Percentiles rank a stretch among this genome's conserved stretches.
phyloP scores from a whole-genome alignment of 2,329 filamentous ascomycete species.

The Beauveria sp. region DNA sequence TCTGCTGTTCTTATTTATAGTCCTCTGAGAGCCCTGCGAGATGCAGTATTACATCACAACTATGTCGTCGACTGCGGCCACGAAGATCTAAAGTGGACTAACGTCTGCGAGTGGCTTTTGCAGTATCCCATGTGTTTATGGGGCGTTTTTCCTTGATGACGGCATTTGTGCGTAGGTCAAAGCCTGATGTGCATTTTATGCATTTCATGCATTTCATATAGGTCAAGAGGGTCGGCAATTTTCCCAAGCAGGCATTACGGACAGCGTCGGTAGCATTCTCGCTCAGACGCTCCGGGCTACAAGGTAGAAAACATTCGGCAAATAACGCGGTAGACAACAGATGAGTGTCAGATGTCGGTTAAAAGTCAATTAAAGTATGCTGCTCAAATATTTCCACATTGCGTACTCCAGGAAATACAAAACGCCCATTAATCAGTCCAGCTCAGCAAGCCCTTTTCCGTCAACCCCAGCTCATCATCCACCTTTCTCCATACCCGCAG shows the following conservation, averaged over 20 bases:
- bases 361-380: not conserved
- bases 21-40: not conserved
- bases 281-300: too few relatives aligned
- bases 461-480: slow-evolving; percentile 11
- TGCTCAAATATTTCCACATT: not conserved
- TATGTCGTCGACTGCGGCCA: not conserved
- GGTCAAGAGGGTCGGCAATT: too few relatives aligned
- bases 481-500: slow-evolving; percentile 12
- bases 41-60: slow-evolving; percentile 3
- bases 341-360: too few relatives aligned
- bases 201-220: too few relatives aligned
- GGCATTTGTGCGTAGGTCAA: not conserved
- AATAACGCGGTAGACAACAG: too few relatives aligned
- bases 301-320: too few relatives aligned
- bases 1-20: not conserved
- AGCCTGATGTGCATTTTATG: not conserved
- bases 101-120: not conserved
- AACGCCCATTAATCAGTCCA: slow-evolving; percentile 5
- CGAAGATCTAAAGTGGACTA: not conserved
- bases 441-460: slow-evolving; percentile 9
- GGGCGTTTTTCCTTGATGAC: not conserved
- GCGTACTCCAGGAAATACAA: too few relatives aligned
- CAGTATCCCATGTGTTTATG: not conserved
- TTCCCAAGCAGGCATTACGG: too few relatives aligned
- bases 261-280: too few relatives aligned